Conservation (phyloP, 768 basidiomycete genomes). For the Rubroboletus satanas region DNA sequence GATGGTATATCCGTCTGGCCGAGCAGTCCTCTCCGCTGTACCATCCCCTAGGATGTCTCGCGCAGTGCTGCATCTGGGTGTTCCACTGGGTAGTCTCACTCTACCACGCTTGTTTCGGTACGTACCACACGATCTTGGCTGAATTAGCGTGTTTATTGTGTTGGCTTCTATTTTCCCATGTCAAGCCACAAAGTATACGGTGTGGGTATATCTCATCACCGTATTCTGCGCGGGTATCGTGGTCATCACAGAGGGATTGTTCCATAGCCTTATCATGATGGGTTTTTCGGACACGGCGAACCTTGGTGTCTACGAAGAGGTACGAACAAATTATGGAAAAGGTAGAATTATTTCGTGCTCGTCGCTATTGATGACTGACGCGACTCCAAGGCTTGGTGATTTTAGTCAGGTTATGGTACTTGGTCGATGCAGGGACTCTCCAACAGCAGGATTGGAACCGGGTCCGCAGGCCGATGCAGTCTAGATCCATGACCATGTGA, state of each 20-base stretch:
- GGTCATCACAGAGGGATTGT: constrained; percentile 18
- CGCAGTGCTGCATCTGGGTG: constrained; percentile 24
- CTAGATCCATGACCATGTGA: constrained; percentile 21
- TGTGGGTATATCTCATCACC: constrained; percentile 17
- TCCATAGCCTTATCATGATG: constrained; percentile 17
- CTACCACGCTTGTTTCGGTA: constrained; percentile 22
- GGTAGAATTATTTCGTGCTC: neutral
- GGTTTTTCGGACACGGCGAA: constrained; percentile 5
- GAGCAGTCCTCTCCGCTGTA: constrained; percentile 20
- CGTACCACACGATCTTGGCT: neutral
- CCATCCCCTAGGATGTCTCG: constrained; percentile 24
- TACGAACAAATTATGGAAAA: constrained; percentile 14
- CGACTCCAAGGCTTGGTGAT: constrained; percentile 6
- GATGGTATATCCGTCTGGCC: constrained; percentile 20
- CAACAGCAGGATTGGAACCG: neutral
- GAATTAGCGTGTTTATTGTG: neutral
- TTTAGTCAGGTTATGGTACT: constrained; percentile 19
- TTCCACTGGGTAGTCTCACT: constrained; percentile 20
- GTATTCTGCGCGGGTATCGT: constrained; percentile 14
- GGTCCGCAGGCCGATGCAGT: neutral
- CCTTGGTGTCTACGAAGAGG: constrained; percentile 17
- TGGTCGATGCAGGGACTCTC: neutral
- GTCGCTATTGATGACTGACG: neutral
- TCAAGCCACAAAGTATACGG: constrained; percentile 13
- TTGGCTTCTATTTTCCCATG: neutral